phyloP scores from a whole-genome alignment of 2,329 filamentous ascomycete genomes.

The Colletotrichum paranaense region DNA sequence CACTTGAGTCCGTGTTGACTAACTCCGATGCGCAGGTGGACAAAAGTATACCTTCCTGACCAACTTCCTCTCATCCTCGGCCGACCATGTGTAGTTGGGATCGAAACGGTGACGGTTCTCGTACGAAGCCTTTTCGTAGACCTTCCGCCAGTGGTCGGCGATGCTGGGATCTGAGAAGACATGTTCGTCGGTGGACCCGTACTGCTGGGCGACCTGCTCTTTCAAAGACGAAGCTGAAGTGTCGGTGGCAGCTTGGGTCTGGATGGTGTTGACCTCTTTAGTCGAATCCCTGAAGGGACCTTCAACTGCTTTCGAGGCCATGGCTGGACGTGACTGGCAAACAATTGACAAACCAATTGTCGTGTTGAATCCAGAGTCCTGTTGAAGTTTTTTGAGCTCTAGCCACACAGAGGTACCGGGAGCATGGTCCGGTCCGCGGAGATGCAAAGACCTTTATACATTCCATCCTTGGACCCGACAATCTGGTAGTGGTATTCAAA shows the following conservation, averaged over 20 bases:
- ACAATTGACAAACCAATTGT: not conserved
- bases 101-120: slow-evolving; percentile 73
- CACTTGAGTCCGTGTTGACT: not conserved
- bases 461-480: slow-evolving; percentile 5
- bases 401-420: slow-evolving; percentile 1
- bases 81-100: slow-evolving; percentile 55
- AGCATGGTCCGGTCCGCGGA: slow-evolving; percentile 17
- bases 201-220: slow-evolving; percentile 34
- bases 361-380: not conserved
- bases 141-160: slow-evolving; percentile 62
- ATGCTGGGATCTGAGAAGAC: slow-evolving; percentile 62
- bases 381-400: not conserved
- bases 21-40: too few species aligned
- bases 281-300: slow-evolving; percentile 24
- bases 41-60: slow-evolving; percentile 52
- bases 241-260: slow-evolving; percentile 21
- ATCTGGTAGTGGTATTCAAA: slow-evolving; percentile 3
- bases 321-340: slow-evolving; percentile 7
- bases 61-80: slow-evolving; percentile 59
- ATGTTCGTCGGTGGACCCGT: slow-evolving; percentile 50
- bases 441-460: slow-evolving; percentile 32
- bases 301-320: slow-evolving; percentile 4
- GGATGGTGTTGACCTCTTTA: slow-evolving; percentile 20
- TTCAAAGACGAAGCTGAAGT: slow-evolving; percentile 19
- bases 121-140: slow-evolving; percentile 67